Conservation (phyloP, 2,329 filamentous ascomycete species). For the Claviceps fusiformis region DNA sequence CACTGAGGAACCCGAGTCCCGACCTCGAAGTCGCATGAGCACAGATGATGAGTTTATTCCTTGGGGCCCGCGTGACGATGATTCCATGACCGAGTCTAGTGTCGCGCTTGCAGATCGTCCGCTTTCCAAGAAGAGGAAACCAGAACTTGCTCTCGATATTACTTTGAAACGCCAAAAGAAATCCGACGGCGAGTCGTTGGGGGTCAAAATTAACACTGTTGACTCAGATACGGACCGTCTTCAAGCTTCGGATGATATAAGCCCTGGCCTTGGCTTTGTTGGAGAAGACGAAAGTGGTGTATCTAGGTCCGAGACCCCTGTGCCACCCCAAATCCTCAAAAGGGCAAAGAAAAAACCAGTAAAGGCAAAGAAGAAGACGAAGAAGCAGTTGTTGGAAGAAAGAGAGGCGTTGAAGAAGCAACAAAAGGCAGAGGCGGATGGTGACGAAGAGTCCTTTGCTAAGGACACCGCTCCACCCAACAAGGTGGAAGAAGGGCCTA, state of each 20-base stretch:
- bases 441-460: constrained; percentile 17
- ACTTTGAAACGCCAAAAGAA: constrained; percentile 72
- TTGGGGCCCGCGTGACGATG: constrained; percentile 41
- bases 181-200: constrained; percentile 65
- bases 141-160: constrained; percentile 50
- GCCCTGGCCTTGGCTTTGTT: constrained; percentile 31
- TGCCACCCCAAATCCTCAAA: constrained; percentile 24
- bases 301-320: constrained; percentile 34
- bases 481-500: constrained; percentile 14
- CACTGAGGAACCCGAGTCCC: constrained; percentile 76
- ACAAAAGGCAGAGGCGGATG: constrained; percentile 31
- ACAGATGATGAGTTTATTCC: constrained; percentile 40
- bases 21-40: constrained; percentile 62
- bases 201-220: constrained; percentile 42
- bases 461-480: constrained; percentile 26
- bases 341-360: constrained; percentile 40
- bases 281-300: constrained; percentile 28
- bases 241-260: constrained; percentile 35
- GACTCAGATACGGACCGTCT: constrained; percentile 34
- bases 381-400: constrained; percentile 63
- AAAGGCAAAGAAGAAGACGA: constrained; percentile 61
- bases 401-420: constrained; percentile 45
- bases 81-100: constrained; percentile 60
- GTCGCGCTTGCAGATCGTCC: constrained; percentile 47
- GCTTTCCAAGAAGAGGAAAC: constrained; percentile 56